Evolutionary conservation across 768 basidiomycete species (phyloP), one percentile per base, ranked within the genome.

Genomic region (Lentinula lateritia): DNA sequence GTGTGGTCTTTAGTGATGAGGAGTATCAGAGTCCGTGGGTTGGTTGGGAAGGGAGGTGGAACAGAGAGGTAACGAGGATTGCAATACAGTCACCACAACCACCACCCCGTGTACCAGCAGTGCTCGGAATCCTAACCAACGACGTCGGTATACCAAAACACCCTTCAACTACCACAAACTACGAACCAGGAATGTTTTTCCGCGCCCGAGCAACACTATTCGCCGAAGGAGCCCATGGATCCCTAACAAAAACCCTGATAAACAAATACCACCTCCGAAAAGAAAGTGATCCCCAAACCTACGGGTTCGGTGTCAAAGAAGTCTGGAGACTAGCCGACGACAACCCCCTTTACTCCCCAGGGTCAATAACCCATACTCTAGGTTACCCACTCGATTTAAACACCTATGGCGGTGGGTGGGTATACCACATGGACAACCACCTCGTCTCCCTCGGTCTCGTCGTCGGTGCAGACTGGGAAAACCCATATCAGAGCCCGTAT

Each of bases 171-270:
- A 58, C 83, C 87, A 72, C 98, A 97, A 73, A 85, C 93, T 99
- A 95, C 70, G 95, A 98, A 72, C 93, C 95, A 2, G 96, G 97
- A 1, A 95, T 98, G 93, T 88, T 90, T 59, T 98, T 99, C 78
- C 86, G 87, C 41, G 87, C 96, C 36, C 93, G 91, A 67, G 88
- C 95, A 46, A 96, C 94, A 0, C 80, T 99, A 5, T 83, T 99
- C 50, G 95, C 92, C 0, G 96, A 98, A 73, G 97, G 96, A 42
- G 93, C 95, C 2, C 96, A 98, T 64, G 97, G 97, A 0, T 91
- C 88, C 6, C 80, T 98, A 12, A 86, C 90, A 3, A 96, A 98
- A 73, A 80, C 87, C 57, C 84, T 87, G 3, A 85, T 92, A 61
- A 78, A 80, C 20, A 82, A 84, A 66, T 96, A 95, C 74, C 76